These are phyloP conservation scores for Tricholoma matsutake DNA, from an alignment of 768 basidiomycete genomes.

Conservation along the genomic window DNA sequence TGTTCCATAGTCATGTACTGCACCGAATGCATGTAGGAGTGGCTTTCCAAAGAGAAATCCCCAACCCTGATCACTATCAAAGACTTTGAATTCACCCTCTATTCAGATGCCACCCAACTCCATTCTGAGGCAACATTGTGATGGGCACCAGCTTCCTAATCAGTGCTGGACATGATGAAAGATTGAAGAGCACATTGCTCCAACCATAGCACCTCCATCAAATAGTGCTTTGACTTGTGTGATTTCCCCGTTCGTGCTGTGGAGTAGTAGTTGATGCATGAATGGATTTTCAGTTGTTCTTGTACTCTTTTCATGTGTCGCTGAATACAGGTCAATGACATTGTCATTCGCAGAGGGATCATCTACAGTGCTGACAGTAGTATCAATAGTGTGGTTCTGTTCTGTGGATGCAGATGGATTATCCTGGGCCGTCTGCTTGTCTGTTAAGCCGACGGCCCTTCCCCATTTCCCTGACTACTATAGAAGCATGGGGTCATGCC, in stretches of 20 bases:
- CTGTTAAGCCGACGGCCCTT: constrained; percentile 6
- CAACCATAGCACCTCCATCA: no score
- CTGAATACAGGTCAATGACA: not conserved
- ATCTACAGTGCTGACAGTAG: not conserved
- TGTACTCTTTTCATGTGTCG: not conserved
- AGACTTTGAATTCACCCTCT: no score
- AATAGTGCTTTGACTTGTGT: constrained; percentile 17
- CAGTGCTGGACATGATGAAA: no score
- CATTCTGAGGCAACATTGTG: no score
- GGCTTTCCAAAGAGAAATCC: no score
- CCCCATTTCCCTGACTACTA: constrained; percentile 7
- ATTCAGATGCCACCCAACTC: no score
- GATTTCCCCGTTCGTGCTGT: constrained; percentile 13
- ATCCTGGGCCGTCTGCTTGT: constrained; percentile 3
- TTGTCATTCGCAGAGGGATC: not conserved
- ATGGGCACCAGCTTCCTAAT: no score
- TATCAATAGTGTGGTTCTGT: not conserved
- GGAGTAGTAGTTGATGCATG: constrained; percentile 16
- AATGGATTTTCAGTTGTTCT: constrained; percentile 13
- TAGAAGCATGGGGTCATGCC: not conserved
- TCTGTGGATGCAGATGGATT: not conserved
- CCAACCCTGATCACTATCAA: no score
- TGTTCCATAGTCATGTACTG: no score
- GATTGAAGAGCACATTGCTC: constrained; percentile 16
- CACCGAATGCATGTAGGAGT: no score